Conservation (phyloP, 371 early-diverging fungal genomes). For the Mortierella sp. region DNA sequence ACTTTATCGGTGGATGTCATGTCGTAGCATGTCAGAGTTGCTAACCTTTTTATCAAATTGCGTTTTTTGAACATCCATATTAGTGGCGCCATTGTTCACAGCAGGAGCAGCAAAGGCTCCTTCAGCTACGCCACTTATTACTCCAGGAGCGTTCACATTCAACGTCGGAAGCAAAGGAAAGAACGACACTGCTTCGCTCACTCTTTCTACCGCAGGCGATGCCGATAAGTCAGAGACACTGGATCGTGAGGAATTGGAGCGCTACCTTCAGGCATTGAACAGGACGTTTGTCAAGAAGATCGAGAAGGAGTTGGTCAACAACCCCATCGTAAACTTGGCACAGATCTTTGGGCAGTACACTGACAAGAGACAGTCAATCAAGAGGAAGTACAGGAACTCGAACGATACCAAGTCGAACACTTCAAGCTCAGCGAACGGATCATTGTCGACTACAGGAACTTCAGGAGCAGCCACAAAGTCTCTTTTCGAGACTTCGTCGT, state of each 20-base stretch:
- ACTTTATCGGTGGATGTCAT: not conserved
- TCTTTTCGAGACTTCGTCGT: not conserved
- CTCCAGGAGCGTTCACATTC: conserved; percentile 34
- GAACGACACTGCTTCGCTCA: not conserved
- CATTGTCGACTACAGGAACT: not conserved
- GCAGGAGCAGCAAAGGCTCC: not conserved
- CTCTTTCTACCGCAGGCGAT: not conserved
- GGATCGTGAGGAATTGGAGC: conserved; percentile 33
- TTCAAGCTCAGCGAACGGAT: not conserved
- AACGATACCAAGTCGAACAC: not conserved
- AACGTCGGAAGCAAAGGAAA: conserved; percentile 38
- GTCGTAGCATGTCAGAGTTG: not conserved
- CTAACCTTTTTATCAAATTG: not conserved
- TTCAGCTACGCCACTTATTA: not conserved
- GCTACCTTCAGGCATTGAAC: conserved; percentile 31
- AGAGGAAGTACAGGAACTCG: not conserved
- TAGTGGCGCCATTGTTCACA: not conserved
- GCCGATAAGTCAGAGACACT: not conserved
- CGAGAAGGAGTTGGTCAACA: conserved; percentile 35
- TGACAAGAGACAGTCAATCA: conserved; percentile 24
- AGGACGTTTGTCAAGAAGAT: conserved; percentile 34
- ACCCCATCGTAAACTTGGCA: conserved; percentile 39
- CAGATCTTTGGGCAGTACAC: conserved; percentile 36
- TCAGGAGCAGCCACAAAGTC: not conserved
- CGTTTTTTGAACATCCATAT: not conserved